Evolutionary conservation across 306 rosid species (phyloP).

Genomic region (Cicer yamashitae): DNA sequence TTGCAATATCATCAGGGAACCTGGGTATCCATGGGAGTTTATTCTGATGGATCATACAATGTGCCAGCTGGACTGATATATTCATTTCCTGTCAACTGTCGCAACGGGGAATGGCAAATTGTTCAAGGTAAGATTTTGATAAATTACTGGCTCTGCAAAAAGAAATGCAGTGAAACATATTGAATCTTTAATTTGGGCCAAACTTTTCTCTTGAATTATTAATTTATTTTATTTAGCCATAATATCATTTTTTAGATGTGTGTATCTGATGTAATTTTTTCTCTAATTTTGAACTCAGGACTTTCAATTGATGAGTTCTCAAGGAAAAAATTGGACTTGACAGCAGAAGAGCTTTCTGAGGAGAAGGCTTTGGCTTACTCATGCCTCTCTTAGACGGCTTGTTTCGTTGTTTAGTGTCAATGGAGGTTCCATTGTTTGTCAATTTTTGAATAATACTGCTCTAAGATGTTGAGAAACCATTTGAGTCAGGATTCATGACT

Average conservation of each 20-base stretch:
- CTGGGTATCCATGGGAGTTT: constrained; percentile 98
- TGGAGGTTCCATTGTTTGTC: constrained; percentile 40
- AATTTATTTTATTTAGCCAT: not conserved
- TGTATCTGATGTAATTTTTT: constrained; percentile 22
- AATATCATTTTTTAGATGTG: not conserved
- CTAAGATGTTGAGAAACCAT: constrained; percentile 47
- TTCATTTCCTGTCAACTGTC: constrained; percentile 88
- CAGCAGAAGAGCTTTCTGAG: constrained; percentile 86
- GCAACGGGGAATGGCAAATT: constrained; percentile 87
- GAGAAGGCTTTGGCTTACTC: constrained; percentile 94
- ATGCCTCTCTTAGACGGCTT: constrained; percentile 69
- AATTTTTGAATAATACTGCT: constrained; percentile 63
- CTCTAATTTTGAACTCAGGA: constrained; percentile 52
- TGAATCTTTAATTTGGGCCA: not conserved
- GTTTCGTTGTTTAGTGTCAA: not conserved
- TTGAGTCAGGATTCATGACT: not conserved
- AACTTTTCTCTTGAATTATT: not conserved
- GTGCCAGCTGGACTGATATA: constrained; percentile 95
- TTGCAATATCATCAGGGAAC: constrained; percentile 68
- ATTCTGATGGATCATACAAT: constrained; percentile 95
- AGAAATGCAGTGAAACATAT: constrained; percentile 1
- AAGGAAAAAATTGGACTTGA: constrained; percentile 85
- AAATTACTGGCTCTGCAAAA: not conserved
- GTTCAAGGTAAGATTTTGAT: constrained; percentile 75
- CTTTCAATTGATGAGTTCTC: constrained; percentile 84